Base-by-base conservation (phyloP, 495 filamentous ascomycete genomes). In the Talaromyces borbonicus region DNA sequence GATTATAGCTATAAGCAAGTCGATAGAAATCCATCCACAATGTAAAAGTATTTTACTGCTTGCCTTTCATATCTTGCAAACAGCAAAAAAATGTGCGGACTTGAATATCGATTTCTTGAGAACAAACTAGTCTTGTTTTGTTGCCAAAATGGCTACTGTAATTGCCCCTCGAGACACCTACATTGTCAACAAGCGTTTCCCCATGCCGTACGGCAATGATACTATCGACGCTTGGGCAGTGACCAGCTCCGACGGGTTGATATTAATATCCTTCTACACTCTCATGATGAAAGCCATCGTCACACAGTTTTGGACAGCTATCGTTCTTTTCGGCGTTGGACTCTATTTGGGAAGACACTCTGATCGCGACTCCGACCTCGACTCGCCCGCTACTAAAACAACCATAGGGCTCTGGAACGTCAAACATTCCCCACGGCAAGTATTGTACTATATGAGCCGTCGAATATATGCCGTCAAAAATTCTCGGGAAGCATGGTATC, bases 351-450 rank as follows among this genome's bases (percentile, higher is more conserved):
- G 19, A 4, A 37, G 39, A 36, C 6, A 27, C 14, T 33, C 46
- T 20, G 35, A 49, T 29, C 49, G 44, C 18, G 51, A 54, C 32
- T 35, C 11, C 2, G 43, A 54, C 32, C 26, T 8, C 2, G 43
- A 38, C 35, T 35, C 35, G 14, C 37, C 43, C 12, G 18, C 37
- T 12, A 24, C 37, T 3, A n/a, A 9, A 22, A 40, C 37, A 24
- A 51, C 43, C 11, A 49, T 52, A 26, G 49, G 42, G 4, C 30
- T 54, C 27, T 54, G 52, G 52, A 54, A 54, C 36, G 32, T 37
- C n/a, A 50, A 49, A 24, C 24, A 31, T 8, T 48, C 49, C 11
- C 52, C 52, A 18, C 35, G 35, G 12, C 20, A 24, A 26, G 49
- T 52, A 2, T 14, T 45, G 15, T 48, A 37, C 16, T 31, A 43